These are phyloP conservation scores for Aspergillus oerlinghausenensis DNA, from an alignment of 2,329 filamentous ascomycete genomes.

Conservation along the genomic window DNA sequence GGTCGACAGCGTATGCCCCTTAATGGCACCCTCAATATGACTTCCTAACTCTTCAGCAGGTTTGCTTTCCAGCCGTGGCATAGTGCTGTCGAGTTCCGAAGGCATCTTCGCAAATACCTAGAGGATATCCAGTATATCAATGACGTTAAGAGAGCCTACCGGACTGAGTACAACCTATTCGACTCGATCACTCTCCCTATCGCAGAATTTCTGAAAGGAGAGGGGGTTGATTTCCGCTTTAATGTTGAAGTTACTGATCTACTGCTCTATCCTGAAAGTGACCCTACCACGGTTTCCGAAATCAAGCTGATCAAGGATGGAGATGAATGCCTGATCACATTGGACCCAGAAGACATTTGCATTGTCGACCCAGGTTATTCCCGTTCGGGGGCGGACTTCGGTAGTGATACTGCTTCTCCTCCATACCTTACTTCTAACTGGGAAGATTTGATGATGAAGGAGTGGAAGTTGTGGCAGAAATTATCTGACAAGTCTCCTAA, in stretches of 20 bases:
- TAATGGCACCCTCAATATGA: conserved; percentile 1
- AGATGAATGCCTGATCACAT: conserved; percentile 13
- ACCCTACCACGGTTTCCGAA: conserved; percentile 21
- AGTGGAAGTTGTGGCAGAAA: conserved; percentile 36
- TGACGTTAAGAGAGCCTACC: too few species aligned
- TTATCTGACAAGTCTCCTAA: conserved; percentile 28
- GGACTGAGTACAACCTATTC: conserved; percentile 16
- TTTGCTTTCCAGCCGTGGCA: conserved; percentile 17
- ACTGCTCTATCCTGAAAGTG: conserved; percentile 7
- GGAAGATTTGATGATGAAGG: conserved; percentile 19
- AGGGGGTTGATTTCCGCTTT: conserved; percentile 19
- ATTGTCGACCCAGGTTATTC: conserved; percentile 37
- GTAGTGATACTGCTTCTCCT: conserved; percentile 23
- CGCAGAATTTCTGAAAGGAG: conserved; percentile 14
- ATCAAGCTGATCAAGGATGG: conserved; percentile 17
- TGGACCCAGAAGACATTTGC: conserved; percentile 30
- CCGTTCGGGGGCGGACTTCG: conserved; percentile 28
- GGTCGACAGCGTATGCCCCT: conserved; percentile 6
- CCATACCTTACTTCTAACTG: neutral
- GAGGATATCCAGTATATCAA: conserved; percentile 6
- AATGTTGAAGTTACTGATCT: conserved; percentile 14
- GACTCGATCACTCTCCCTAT: conserved; percentile 18
- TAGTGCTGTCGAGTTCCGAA: conserved; percentile 15
- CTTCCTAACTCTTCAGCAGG: neutral
- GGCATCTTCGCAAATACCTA: conserved; percentile 13